Base-by-base conservation (phyloP, 2,329 filamentous ascomycete genomes). In the Aspergillus nomiae region DNA sequence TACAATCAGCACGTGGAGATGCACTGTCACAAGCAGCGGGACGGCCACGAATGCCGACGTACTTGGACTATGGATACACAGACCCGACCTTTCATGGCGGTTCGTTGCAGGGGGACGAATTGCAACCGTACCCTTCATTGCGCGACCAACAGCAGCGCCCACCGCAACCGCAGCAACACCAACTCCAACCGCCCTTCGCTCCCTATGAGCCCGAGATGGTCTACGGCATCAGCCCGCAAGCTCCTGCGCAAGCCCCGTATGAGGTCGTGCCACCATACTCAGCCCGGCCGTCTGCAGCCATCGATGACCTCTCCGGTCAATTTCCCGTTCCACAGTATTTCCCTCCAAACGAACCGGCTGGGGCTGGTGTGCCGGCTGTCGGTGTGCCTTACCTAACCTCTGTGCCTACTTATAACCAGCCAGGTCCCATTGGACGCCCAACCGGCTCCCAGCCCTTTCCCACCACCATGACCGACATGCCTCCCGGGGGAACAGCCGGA, bases 271-370 rank as follows among this genome's bases (percentile, higher is more conserved):
- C 89, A 80, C 89, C 89, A 74, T 96, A 92, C 81, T 85, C 89
- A 73, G 83, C 88, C 70, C 89, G 90, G 82, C 91, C 92, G 75
- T 86, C 90, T 80, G 87, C 90, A 84, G 87, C 86, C 65, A 87
- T 95, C 80, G 90, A 92, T 76, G 91, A 92, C 80, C 84, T 94
- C 77, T 82, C 88, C 75, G 88, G 80, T 74, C 85, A 85, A 75
- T 87, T 92, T 77, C 85, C 86, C 65, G 85, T 89, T 74, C 84
- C 89, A 81, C 89, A 90, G 74, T 97, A 95, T 83, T 94, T 92
- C 79, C 75, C 82, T 70, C 80, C 86, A 70, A 84, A 83, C 78
- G 89, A 91, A 74, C 83, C 89, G 74, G 83, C 86, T 70, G 89
- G 84, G 74, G 83, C 89, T 63, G 84, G 85, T 69, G 81, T 89